Base-by-base conservation (phyloP, 1,284 basidiomycete genomes). In the Peniophora sp. region DNA sequence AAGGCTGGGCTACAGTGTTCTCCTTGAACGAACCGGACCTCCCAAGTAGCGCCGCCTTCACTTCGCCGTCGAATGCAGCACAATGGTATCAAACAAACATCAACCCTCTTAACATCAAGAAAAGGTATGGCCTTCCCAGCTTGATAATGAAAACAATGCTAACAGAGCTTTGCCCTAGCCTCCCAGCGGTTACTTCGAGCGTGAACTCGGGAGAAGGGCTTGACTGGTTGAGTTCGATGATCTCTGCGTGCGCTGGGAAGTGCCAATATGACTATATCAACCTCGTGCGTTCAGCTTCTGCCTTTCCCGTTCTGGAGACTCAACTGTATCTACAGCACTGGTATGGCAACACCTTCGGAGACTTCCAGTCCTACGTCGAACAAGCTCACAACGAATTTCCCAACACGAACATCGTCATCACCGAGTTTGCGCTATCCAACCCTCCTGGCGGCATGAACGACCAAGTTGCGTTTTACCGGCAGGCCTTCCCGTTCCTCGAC, bases 261-360 rank as follows among this genome's bases (percentile, higher is more conserved):
- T 61, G 60, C 52, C 55, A 55, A 47, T 56, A 51, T 43, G 60
- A 61, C 54, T 61, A 59, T 45, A 57, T 61, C 48, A 61, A 61
- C 55, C 44, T 61, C 14, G 38, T 41, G 19, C 16, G 38, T 41
- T 6, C 38, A 17, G 6, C 5, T 41, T 6, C 38, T 41, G 16
- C 19, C 16, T 16, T 17, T 17, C 8, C 38, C 38, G 38, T n/a
- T 17, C 38, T 20, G n/a, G 34, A 10, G 34, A 41, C 38, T 41
- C 8, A 17, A 16, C 19, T 41, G 16, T 20, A 17, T n/a, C 8
- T 5, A 6, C 19, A 41, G 38, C 38, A 41, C 19, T 36, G 46
- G 47, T 52, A 46, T 17, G 53, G 51, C 38, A 24, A 16, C 36
- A 23, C 19, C 51, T 52, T 52, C 47, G 19, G 35, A 5, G 34